These are phyloP conservation scores for Dentipellis sp. DNA, from an alignment of 768 basidiomycete genomes.

Conservation along the genomic window DNA sequence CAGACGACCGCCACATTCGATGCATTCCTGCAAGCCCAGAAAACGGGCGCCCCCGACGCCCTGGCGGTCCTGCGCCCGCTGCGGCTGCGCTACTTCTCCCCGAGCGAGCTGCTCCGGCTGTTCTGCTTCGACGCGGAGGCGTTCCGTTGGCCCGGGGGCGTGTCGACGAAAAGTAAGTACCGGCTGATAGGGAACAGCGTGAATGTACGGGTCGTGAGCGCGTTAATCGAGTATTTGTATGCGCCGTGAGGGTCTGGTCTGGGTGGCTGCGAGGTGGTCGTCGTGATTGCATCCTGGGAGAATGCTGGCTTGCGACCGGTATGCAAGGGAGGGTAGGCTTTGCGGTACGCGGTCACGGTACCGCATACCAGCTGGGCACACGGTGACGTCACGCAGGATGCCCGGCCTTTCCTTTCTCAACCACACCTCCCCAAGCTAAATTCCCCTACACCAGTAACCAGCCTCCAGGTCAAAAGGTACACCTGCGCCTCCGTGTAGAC, in stretches of 20 bases:
- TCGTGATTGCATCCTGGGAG: too few relatives aligned
- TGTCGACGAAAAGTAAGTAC: conserved; percentile 65
- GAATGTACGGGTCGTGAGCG: conserved; percentile 63
- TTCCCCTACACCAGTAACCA: too few relatives aligned
- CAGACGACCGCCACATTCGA: conserved; percentile 58
- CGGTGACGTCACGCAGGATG: too few relatives aligned
- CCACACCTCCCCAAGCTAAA: too few relatives aligned
- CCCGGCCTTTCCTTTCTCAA: too few relatives aligned
- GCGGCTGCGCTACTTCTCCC: conserved; percentile 67
- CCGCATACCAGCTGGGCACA: too few relatives aligned
- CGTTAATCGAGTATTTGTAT: conserved; percentile 53
- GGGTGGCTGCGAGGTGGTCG: too few relatives aligned
- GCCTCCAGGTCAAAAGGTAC: too few relatives aligned
- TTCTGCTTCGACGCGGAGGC: conserved; percentile 42
- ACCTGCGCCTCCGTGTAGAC: too few relatives aligned
- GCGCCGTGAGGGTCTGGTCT: background rate
- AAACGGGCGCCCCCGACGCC: conserved; percentile 30
- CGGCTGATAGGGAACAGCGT: conserved; percentile 77
- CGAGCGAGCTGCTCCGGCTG: conserved; percentile 59
- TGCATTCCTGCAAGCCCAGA: conserved; percentile 38
- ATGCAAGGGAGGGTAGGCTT: too few relatives aligned
- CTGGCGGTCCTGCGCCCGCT: conserved; percentile 49
- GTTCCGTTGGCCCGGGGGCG: conserved; percentile 55
- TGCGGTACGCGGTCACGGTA: too few relatives aligned
- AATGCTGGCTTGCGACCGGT: too few relatives aligned